Base-by-base conservation (phyloP, 2,329 filamentous ascomycete species). In the Bisporella sp. region DNA sequence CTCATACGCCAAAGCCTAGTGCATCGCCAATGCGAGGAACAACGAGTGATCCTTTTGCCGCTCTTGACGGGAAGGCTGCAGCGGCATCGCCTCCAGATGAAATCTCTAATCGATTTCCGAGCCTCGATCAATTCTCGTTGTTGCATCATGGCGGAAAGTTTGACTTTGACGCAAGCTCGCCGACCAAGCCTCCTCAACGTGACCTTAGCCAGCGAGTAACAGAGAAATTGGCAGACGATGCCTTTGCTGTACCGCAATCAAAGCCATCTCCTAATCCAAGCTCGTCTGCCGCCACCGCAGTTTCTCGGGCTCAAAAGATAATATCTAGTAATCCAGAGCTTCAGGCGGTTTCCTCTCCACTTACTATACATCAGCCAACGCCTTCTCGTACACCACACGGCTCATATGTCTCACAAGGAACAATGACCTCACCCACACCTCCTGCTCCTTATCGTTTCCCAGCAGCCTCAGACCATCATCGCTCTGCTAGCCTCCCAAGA, bases 71-170 rank as follows among this genome's bases (percentile, higher is more conserved):
- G 2, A 83, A 78, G 50, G 71, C 76, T 33, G 68, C 69, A 55
- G 58, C 73, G 57, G 72, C 72, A 6, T 21, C 21, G 21, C 76
- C 79, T 28, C 73, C 75, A 2, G 93, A 97, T 58, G 92, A 97
- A 62, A 73, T 96, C 30, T 89, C 92, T 0, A 78, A 82, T 31
- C 81, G 87, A 47, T 99, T 96, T 59, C 93, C 93, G 0, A 91
- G 89, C 5, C 74, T 99, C 29, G 91, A 97, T 62, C 89, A 97
- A 59, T 99, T 99, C 64, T 85, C 92, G 3, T 73, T 99, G 13
- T 72, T 96, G 42, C 89, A 95, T 59, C 90, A 97, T 54, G 87
- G 87, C 3, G 71, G 81, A 54, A 91, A 89, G 53, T 96, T 96
- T 60, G 84, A 92, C 49, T 96, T 96, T 65, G 84, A 88, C 52